A percentile compares a stretch with the other conserved stretches of the same genome.
These are phyloP conservation scores for Penicillium rolfsii DNA, from an alignment of 2,329 filamentous ascomycete species.

Conservation along the genomic window DNA sequence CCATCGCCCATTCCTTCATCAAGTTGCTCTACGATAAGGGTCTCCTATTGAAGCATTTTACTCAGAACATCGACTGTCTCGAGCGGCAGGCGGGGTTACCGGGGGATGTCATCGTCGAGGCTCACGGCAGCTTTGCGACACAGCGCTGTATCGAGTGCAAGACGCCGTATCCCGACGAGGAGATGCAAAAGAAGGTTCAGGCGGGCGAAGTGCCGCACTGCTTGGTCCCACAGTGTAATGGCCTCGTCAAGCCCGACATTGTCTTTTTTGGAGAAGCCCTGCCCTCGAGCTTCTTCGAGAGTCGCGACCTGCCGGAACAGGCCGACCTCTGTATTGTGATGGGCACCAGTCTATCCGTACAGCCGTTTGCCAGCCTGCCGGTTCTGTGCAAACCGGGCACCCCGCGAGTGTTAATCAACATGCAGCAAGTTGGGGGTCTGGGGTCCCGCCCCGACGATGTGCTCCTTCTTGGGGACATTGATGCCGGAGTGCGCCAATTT, in stretches of 20 bases:
- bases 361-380: conserved; percentile 85
- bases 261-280: conserved; percentile 87
- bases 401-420: conserved; percentile 85
- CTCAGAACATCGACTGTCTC: conserved; percentile 96
- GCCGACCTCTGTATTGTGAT: conserved; percentile 83
- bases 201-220: conserved; percentile 73
- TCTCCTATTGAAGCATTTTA: conserved; percentile 83
- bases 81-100: conserved; percentile 87
- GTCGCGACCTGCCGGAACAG: conserved; percentile 57
- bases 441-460: conserved; percentile 84
- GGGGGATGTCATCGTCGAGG: conserved; percentile 79
- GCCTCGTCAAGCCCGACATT: conserved; percentile 90
- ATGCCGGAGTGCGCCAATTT: conserved; percentile 75
- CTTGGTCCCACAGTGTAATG: conserved; percentile 61
- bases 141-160: conserved; percentile 93
- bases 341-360: conserved; percentile 84
- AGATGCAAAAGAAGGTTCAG: conserved; percentile 72
- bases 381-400: conserved; percentile 61
- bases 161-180: conserved; percentile 67
- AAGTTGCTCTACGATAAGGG: conserved; percentile 77
- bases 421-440: conserved; percentile 77
- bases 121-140: conserved; percentile 90
- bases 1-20: conserved; percentile 88
- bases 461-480: conserved; percentile 78
- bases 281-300: conserved; percentile 66